phyloP scores from a whole-genome alignment of 192 early-diverging fungal species.

The Linnemannia zychae region DNA sequence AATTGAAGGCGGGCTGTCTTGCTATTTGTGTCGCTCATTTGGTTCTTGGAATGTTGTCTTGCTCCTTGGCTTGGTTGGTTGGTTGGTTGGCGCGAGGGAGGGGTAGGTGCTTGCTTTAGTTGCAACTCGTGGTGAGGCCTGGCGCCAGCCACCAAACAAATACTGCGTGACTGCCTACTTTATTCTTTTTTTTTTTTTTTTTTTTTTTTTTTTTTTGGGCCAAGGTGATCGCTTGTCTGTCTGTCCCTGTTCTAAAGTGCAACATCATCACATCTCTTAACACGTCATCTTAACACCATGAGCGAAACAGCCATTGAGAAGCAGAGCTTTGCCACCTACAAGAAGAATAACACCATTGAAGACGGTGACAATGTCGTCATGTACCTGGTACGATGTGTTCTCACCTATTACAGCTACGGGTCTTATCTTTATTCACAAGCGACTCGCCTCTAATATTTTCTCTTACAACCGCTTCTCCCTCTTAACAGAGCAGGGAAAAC shows the following conservation, averaged over 20 bases:
- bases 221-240: background rate
- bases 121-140: no score
- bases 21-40: conserved; percentile 37
- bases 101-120: background rate
- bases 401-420: background rate
- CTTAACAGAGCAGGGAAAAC: conserved; percentile 73
- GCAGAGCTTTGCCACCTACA: conserved; percentile 52
- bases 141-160: background rate
- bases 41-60: background rate
- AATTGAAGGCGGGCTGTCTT: conserved; percentile 51
- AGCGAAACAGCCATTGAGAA: conserved; percentile 30
- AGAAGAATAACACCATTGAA: conserved; percentile 69
- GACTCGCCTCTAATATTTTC: no score
- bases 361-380: conserved; percentile 85
- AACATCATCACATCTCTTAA: background rate
- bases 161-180: conserved; percentile 12
- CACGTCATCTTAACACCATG: conserved; percentile 4
- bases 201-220: conserved; percentile 13
- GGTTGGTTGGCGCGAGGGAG: background rate
- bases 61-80: background rate
- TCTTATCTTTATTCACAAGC: no score
- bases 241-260: background rate
- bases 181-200: conserved; percentile 11
- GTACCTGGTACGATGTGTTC: conserved; percentile 70
- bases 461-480: background rate